Evolutionary conservation across 1,284 basidiomycete species (phyloP).

Genomic region (Cryptococcus sp.): DNA sequence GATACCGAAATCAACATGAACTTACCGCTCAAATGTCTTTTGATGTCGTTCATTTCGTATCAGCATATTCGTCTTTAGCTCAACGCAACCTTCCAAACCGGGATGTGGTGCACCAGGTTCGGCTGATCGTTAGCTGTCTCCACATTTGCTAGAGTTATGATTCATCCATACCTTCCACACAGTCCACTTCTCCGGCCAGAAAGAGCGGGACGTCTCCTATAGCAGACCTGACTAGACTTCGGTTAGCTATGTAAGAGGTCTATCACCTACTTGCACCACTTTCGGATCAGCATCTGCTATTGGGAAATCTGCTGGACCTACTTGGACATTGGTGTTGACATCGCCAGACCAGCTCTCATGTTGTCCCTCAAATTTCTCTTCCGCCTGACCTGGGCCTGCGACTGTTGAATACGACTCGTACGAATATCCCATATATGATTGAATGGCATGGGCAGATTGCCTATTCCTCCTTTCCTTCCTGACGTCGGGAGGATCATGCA

Average conservation of each 20-base stretch:
- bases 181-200: slow-evolving; percentile 94
- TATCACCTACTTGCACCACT: slow-evolving; percentile 69
- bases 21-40: slow-evolving; percentile 72
- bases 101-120: slow-evolving; percentile 27
- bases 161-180: slow-evolving; percentile 62
- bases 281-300: not conserved
- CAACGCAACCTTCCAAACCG: slow-evolving; percentile 58
- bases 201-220: slow-evolving; percentile 74
- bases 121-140: slow-evolving; percentile 9
- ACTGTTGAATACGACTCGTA: slow-evolving; percentile 44
- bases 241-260: not conserved
- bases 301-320: not conserved
- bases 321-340: slow-evolving; percentile 82
- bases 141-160: not conserved
- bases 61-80: slow-evolving; percentile 85
- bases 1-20: not conserved
- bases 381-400: slow-evolving; percentile 3
- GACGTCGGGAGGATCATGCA: slow-evolving; percentile 54
- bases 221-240: slow-evolving; percentile 76
- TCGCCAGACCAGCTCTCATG: slow-evolving; percentile 71
- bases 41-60: slow-evolving; percentile 69
- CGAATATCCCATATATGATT: slow-evolving; percentile 45
- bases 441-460: slow-evolving; percentile 28
- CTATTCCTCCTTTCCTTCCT: slow-evolving; percentile 18
- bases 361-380: slow-evolving; percentile 34